Evolutionary conservation across 2,329 filamentous ascomycete genomes (phyloP), one percentile per base, ranked within the genome.

Genomic region (Venturia pyrina): DNA sequence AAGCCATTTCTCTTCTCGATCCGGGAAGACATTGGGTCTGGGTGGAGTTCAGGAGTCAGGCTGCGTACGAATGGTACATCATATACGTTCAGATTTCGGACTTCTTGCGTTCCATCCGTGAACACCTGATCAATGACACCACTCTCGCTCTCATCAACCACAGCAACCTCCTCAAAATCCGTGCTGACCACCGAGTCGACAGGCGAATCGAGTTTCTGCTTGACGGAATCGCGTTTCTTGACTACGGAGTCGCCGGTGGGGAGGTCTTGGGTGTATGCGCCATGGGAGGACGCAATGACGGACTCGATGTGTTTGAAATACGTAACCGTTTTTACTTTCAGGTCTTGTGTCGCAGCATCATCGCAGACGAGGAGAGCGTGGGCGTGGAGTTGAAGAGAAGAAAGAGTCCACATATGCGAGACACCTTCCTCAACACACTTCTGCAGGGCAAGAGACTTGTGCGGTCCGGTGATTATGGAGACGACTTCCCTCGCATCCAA

Each of bases 341-440:
- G 72, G 71, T 83, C 75, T 68, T 83, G 65, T 44, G 80, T 79
- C 70, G 80, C 78, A 73, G 93, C 90, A 71, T 93, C 89, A 71
- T 96, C 91, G 59, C 89, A 89, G 11, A 93, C 89, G 69, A 95
- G 87, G 81, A 95, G 86, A 64, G 90, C 87, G 71, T 93, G 88
- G 3, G 86, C 88, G 75, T 95, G 91, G 68, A 93, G 79, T 75
- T 96, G 91, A 53, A 96, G 81, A 65, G 86, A 87, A 10, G 90
- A 93, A 7, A 95, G 82, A 0, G 91, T 93, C 90, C 91, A 96
- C 89, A 93, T 93, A 78, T 95, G 91, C 75, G 92, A 93, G 68
- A 96, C 85, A 40, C 88, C 89, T 66, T 88, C 87, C 75, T 96
- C 91, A 69, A 96, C 85, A 70, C 89, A 92, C 71, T 86, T 88